These are phyloP conservation scores for Rhododendron griersonianum DNA, from an alignment of 148 eudicot genomes.

Conservation along the genomic window DNA sequence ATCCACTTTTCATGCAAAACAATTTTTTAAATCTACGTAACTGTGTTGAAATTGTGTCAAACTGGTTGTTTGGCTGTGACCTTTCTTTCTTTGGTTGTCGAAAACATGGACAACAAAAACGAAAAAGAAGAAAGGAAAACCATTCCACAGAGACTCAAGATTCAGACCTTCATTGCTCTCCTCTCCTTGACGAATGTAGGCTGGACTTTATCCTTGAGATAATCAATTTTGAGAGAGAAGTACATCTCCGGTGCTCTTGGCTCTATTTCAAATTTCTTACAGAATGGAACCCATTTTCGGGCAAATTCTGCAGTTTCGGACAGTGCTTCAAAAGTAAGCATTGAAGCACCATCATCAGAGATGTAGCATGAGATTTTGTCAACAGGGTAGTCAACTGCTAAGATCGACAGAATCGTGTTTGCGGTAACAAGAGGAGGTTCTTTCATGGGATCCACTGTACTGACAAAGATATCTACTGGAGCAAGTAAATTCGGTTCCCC, in stretches of 20 bases:
- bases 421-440: conserved; percentile 92
- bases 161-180: conserved; percentile 86
- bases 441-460: conserved; percentile 97
- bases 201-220: conserved; percentile 93
- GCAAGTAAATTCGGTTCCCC: conserved; percentile 93
- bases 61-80: neutral
- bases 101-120: neutral
- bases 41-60: neutral
- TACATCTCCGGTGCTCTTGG: conserved; percentile 96
- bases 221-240: conserved; percentile 81
- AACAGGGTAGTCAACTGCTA: conserved; percentile 95
- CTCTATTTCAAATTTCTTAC: conserved; percentile 86
- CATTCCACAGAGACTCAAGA: neutral
- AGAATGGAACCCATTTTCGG: conserved; percentile 96
- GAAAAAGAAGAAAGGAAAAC: neutral
- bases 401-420: conserved; percentile 80
- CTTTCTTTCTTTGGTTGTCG: neutral
- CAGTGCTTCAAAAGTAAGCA: conserved; percentile 92
- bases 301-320: conserved; percentile 98
- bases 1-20: neutral
- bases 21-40: neutral
- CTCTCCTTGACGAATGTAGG: conserved; percentile 98
- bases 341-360: conserved; percentile 99
- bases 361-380: conserved; percentile 94
- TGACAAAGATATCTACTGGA: conserved; percentile 88